Conservation (phyloP, 257 asterid genomes). For the Marsdenia floribunda region DNA sequence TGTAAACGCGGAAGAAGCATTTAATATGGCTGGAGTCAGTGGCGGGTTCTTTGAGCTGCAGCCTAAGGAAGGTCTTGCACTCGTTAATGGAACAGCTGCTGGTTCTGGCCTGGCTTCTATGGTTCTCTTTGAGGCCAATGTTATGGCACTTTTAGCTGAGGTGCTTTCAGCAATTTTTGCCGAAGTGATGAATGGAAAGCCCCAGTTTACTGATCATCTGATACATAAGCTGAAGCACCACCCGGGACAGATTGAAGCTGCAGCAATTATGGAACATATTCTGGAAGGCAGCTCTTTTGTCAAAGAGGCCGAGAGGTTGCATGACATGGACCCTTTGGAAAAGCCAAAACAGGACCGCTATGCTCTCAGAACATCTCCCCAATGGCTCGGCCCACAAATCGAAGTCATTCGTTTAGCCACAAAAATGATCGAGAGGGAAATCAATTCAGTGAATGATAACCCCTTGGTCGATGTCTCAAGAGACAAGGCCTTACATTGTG, state of each 20-base stretch:
- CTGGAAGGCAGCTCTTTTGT: slow-evolving; percentile 41
- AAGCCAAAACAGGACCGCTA: slow-evolving; percentile 50
- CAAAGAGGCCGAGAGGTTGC: slow-evolving; percentile 36
- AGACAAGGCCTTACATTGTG: slow-evolving; percentile 47
- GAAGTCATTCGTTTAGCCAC: slow-evolving; percentile 47
- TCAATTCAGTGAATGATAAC: slow-evolving; percentile 49
- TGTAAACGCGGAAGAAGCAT: slow-evolving; percentile 41
- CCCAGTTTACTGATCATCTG: slow-evolving; percentile 45
- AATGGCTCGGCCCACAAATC: slow-evolving; percentile 52
- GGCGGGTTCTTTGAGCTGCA: slow-evolving; percentile 43
- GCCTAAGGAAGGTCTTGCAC: slow-evolving; percentile 50
- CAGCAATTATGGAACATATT: slow-evolving; percentile 50
- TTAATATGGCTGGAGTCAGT: slow-evolving; percentile 27
- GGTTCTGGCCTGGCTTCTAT: slow-evolving; percentile 55
- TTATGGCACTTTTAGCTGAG: slow-evolving; percentile 32
- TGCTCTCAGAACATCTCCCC: slow-evolving; percentile 47
- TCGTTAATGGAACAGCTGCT: slow-evolving; percentile 49
- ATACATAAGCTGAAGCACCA: slow-evolving; percentile 51
- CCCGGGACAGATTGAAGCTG: slow-evolving; percentile 54
- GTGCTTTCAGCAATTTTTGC: slow-evolving; percentile 48
- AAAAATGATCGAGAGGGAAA: slow-evolving; percentile 52
- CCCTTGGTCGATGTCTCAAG: slow-evolving; percentile 50
- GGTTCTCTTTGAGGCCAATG: slow-evolving; percentile 40
- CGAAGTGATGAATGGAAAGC: slow-evolving; percentile 54
- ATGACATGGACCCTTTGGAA: slow-evolving; percentile 42